A percentile compares a stretch with the other conserved stretches of the same genome.
phyloP scores from a whole-genome alignment of 495 filamentous ascomycete genomes.

The Glarea lozoyensis region DNA sequence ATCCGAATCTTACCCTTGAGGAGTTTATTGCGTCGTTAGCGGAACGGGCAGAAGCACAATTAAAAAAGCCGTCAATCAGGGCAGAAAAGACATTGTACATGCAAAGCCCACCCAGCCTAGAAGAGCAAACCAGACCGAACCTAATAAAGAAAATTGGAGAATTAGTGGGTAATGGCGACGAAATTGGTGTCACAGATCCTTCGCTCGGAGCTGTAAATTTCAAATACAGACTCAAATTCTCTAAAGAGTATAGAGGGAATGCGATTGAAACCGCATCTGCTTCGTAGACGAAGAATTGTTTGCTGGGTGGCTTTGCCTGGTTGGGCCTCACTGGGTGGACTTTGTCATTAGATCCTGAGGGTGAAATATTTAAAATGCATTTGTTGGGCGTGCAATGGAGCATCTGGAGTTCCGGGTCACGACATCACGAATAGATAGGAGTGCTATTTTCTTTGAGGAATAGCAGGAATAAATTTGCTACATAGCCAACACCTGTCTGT shows the following conservation, averaged over 20 bases:
- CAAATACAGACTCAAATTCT: constrained; percentile 52
- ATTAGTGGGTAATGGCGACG: constrained; percentile 21
- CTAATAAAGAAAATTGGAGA: constrained; percentile 56
- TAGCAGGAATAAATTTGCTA: too few relatives aligned
- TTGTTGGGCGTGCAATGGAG: too few relatives aligned
- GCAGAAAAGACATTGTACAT: constrained; percentile 85
- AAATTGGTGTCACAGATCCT: constrained; percentile 73
- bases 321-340: too few relatives aligned
- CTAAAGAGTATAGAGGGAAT: constrained; percentile 1
- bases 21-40: constrained; percentile 83
- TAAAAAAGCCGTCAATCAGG: constrained; percentile 84
- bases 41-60: constrained; percentile 71
- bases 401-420: too few relatives aligned
- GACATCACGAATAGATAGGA: too few relatives aligned
- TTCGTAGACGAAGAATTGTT: too few relatives aligned
- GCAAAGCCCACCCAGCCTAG: constrained; percentile 69
- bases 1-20: constrained; percentile 63
- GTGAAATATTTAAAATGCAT: not conserved
- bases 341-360: not conserved
- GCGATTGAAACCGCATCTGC: not conserved
- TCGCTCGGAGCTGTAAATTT: constrained; percentile 66
- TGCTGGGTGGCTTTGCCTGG: too few relatives aligned
- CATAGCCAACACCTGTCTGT: too few relatives aligned
- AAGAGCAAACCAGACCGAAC: constrained; percentile 74
- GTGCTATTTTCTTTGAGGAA: too few relatives aligned